These are phyloP conservation scores for Colletotrichum spinosum DNA, from an alignment of 2,329 filamentous ascomycete species.

Conservation along the genomic window DNA sequence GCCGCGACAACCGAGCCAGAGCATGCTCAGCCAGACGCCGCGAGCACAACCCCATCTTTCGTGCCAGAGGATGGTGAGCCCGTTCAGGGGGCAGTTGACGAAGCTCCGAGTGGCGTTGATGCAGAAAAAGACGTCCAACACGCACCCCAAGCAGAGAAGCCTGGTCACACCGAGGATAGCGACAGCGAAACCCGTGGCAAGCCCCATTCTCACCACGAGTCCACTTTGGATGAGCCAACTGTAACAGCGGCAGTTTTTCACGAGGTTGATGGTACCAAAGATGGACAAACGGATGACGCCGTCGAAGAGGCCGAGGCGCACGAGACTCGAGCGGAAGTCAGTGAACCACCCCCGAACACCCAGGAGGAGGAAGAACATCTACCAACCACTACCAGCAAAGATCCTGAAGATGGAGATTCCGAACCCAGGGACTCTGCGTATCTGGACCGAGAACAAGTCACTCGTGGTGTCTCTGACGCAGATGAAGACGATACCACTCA, in stretches of 20 bases:
- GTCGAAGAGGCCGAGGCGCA: conserved; percentile 42
- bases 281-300: conserved; percentile 43
- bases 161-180: no score
- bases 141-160: no score
- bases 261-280: no score
- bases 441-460: conserved; percentile 27
- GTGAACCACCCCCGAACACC: conserved; percentile 21
- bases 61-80: neutral
- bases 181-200: no score
- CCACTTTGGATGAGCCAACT: no score
- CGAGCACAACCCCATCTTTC: no score
- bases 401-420: conserved; percentile 33
- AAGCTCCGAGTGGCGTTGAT: neutral
- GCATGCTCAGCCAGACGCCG: no score
- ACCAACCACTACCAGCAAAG: conserved; percentile 31
- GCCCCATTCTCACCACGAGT: no score
- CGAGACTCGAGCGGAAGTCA: conserved; percentile 29
- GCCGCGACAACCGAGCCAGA: no score
- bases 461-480: conserved; percentile 31
- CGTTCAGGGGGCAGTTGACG: no score
- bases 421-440: conserved; percentile 22
- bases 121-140: neutral
- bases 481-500: conserved; percentile 23
- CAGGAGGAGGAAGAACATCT: conserved; percentile 27
- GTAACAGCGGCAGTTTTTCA: no score